phyloP scores from a whole-genome alignment of 73 alveolate genomes.

The Effrenium voratum region DNA sequence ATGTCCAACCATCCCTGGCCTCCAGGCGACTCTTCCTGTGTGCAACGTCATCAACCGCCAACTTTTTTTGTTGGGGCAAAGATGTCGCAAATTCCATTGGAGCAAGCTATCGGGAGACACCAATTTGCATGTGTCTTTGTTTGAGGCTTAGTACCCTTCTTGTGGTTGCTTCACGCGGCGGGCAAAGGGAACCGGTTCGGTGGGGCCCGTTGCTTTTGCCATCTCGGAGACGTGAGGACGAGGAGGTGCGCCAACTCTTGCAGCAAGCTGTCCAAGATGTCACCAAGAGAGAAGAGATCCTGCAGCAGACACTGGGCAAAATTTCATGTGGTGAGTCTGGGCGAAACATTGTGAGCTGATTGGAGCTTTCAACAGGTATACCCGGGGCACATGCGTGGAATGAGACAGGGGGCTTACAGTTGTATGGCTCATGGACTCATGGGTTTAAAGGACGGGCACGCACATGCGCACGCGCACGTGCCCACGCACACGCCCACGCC shows the following conservation, averaged over 20 bases:
- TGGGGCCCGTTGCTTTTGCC: background rate
- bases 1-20: background rate
- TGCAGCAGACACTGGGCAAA: background rate
- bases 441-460: background rate
- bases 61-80: background rate
- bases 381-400: background rate
- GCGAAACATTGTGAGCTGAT: background rate
- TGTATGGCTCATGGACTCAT: background rate
- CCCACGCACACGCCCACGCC: background rate
- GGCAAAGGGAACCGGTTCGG: background rate
- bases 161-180: background rate
- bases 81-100: background rate
- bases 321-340: background rate
- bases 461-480: background rate
- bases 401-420: background rate
- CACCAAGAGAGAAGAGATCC: background rate
- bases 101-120: background rate
- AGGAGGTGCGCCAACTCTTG: conserved; percentile 1
- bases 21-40: background rate
- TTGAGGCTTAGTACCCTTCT: too few species aligned
- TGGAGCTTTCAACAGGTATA: too few species aligned
- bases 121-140: too few species aligned
- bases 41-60: background rate
- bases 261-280: background rate
- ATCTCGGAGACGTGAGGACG: background rate